Base-by-base conservation (phyloP, 768 basidiomycete species). In the Lentinula aciculospora region DNA sequence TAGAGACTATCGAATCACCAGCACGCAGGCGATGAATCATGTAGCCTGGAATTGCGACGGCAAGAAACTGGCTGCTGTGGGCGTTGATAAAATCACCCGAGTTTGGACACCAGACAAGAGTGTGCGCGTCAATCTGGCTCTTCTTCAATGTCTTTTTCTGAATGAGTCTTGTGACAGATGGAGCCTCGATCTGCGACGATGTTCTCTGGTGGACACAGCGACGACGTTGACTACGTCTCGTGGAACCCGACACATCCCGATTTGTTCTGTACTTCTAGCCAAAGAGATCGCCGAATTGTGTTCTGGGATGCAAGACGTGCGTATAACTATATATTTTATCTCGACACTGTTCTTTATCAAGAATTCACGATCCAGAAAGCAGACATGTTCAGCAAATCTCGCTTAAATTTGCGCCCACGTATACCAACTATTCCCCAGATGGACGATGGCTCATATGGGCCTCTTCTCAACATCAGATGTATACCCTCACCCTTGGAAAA, bases 231-330 rank as follows among this genome's bases (percentile, higher is more conserved):
- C 63, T 84, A 90, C 60, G 72, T 92, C 40, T 83, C 88, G 7
- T 93, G 90, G 89, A 90, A 90, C 67, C 90, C 90, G 1, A 88
- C 86, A 2, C 89, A 92, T 62, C 88, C 90, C 3, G 90, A 92
- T 37, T 71, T 91, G 15, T 89, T 93, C 65, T 90, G 86, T 60
- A 85, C 90, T 0, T 89, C 88, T 15, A 85, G 89, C 63, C 83
- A 85, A 66, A 86, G 81, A 64, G 90, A 93, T 62, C 76, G 84
- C 61, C 76, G 82, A 25, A 79, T 92, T 27, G 85, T 87, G 1
- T 92, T 91, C 64, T 93, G 90, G 89, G 90, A 93, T 67, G 87
- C 88, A 17, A 76, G 90, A 69, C 89, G 90, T 92, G 72, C 61
- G 83, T 72, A 50, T 44, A 44, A 25, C 17, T 7, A 1, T 45